Percentiles rank a stretch among this genome's conserved stretches.
phyloP scores from a whole-genome alignment of 768 basidiomycete species.

The Tulasnella sp. region DNA sequence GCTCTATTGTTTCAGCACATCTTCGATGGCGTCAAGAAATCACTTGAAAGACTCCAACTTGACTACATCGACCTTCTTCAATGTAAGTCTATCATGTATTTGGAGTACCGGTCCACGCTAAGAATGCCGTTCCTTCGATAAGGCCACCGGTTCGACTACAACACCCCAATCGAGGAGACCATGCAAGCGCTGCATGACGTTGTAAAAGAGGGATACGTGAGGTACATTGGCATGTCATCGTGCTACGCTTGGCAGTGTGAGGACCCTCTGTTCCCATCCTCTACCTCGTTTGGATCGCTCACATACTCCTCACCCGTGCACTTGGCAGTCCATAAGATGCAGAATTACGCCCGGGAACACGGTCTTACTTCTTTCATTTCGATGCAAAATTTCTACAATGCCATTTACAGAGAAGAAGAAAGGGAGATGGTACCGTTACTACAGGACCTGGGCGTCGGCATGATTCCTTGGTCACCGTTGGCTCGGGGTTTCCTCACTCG shows the following conservation, averaged over 20 bases:
- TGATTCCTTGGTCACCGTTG: slow-evolving; percentile 16
- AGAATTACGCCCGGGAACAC: slow-evolving; percentile 12
- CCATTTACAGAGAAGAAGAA: slow-evolving; percentile 18
- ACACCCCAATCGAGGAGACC: slow-evolving; percentile 45
- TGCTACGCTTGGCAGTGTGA: slow-evolving; percentile 33
- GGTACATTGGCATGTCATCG: slow-evolving; percentile 39
- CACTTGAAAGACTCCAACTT: slow-evolving; percentile 33
- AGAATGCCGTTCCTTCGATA: too few species aligned
- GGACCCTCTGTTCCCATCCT: not conserved
- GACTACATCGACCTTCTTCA: slow-evolving; percentile 41
- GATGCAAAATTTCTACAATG: slow-evolving; percentile 17
- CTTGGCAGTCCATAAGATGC: slow-evolving; percentile 17
- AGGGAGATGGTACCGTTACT: slow-evolving; percentile 15
- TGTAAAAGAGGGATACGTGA: slow-evolving; percentile 42
- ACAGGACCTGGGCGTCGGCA: slow-evolving; percentile 13
- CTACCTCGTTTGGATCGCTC: not conserved
- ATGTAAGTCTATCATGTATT: not conserved
- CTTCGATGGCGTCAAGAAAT: slow-evolving; percentile 35
- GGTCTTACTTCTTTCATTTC: slow-evolving; percentile 7
- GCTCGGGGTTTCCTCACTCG: slow-evolving; percentile 14
- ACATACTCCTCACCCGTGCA: rapidly evolving
- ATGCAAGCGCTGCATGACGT: slow-evolving; percentile 49
- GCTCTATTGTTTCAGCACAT: slow-evolving; percentile 35
- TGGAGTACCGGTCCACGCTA: too few species aligned
- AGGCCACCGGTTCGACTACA: slow-evolving; percentile 43